These are phyloP conservation scores for Albatrellus ellisii DNA, from an alignment of 768 basidiomycete species.

Conservation along the genomic window DNA sequence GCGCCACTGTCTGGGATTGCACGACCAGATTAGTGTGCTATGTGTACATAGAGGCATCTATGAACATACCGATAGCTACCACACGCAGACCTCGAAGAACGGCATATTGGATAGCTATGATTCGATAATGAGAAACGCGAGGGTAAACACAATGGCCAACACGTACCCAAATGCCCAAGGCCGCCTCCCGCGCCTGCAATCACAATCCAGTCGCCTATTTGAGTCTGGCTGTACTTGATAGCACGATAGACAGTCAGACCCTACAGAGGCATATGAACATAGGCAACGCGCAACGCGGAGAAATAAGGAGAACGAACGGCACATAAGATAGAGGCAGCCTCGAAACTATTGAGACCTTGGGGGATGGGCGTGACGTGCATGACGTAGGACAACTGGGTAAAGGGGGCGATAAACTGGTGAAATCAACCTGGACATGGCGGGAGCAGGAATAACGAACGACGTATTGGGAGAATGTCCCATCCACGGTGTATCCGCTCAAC, in stretches of 20 bases:
- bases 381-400: conserved; percentile 48
- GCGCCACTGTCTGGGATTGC: conserved; percentile 46
- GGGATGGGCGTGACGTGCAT: conserved; percentile 74
- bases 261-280: conserved; percentile 19
- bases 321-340: conserved; percentile 66
- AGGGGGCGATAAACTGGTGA: not conserved
- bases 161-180: conserved; percentile 63
- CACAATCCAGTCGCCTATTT: conserved; percentile 62
- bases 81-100: conserved; percentile 65
- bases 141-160: not conserved
- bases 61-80: conserved; percentile 51
- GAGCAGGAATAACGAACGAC: conserved; percentile 21
- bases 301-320: conserved; percentile 33
- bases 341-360: conserved; percentile 45
- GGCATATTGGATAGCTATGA: conserved; percentile 68
- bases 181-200: conserved; percentile 74
- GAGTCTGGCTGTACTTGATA: conserved; percentile 54
- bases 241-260: conserved; percentile 83
- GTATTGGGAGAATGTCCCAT: conserved; percentile 70
- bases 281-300: not conserved
- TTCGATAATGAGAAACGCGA: not conserved
- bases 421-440: not conserved
- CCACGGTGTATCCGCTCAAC: conserved; percentile 57
- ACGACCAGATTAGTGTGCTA: not conserved
- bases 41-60: not conserved